A percentile compares a stretch with the other conserved stretches of the same genome.
Evolutionary conservation across 179 eudicot species (phyloP).

Genomic region (Spergularia azorica): DNA sequence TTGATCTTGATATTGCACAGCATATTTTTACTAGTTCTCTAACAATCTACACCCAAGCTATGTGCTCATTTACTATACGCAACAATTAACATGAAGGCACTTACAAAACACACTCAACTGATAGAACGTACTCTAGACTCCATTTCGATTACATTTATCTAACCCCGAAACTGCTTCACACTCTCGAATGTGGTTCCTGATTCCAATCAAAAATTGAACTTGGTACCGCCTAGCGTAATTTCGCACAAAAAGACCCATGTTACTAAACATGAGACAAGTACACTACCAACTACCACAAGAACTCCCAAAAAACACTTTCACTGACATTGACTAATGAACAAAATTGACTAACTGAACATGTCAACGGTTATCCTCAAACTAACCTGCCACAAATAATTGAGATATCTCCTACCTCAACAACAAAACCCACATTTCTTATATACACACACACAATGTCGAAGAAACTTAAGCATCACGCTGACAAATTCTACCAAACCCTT

Average conservation of each 20-base stretch:
- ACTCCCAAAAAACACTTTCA: neutral
- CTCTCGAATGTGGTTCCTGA: neutral
- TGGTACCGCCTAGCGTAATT: neutral
- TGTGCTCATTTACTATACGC: neutral
- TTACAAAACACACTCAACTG: neutral
- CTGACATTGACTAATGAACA: neutral
- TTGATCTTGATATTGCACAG: neutral
- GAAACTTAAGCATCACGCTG: neutral
- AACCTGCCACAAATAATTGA: neutral
- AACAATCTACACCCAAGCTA: neutral
- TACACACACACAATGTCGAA: neutral
- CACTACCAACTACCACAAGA: neutral
- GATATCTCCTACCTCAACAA: neutral
- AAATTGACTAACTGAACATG: neutral
- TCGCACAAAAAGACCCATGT: neutral
- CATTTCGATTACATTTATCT: neutral
- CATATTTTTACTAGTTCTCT: neutral
- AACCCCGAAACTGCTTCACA: neutral
- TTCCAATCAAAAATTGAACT: neutral
- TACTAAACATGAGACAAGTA: neutral
- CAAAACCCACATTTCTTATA: slow-evolving; percentile 4
- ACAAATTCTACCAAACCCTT: slow-evolving; percentile 16
- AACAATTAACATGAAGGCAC: neutral
- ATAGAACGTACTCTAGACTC: neutral
- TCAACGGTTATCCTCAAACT: neutral